Conservation (phyloP, 2,329 filamentous ascomycete species). For the Aspergillus chevalieri region DNA sequence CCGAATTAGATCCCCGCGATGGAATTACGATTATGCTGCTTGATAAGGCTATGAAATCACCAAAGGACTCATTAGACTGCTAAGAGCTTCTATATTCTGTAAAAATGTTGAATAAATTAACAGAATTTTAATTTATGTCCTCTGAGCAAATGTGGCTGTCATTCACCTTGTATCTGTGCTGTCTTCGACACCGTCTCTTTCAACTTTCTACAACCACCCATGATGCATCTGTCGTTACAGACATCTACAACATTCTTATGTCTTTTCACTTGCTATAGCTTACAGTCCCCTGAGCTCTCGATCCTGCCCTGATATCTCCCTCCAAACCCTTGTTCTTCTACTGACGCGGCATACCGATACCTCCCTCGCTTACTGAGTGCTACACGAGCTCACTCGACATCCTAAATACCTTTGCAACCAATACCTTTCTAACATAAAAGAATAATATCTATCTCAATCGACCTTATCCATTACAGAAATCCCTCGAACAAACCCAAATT, state of each 20-base stretch:
- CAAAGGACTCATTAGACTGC: not conserved
- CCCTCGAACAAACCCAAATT: not conserved
- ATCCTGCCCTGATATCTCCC: not conserved
- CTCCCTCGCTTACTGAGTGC: not conserved
- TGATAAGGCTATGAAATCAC: too few relatives aligned
- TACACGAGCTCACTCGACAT: not conserved
- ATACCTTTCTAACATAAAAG: too few relatives aligned
- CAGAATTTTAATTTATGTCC: too few relatives aligned
- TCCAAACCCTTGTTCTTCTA: not conserved
- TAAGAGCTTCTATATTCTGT: too few relatives aligned
- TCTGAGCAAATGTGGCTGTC: too few relatives aligned
- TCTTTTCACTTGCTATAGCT: not conserved
- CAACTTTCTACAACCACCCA: not conserved
- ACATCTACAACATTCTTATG: not conserved
- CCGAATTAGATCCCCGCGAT: conserved; percentile 8
- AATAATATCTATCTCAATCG: not conserved
- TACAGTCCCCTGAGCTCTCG: not conserved
- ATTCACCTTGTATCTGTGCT: too few relatives aligned
- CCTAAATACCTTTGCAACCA: not conserved
- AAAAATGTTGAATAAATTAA: too few relatives aligned
- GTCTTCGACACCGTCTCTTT: not conserved
- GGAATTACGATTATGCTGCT: not conserved
- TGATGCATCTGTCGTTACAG: not conserved
- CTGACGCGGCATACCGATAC: not conserved
- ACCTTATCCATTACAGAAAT: too few relatives aligned